Conservation (phyloP, 2,329 filamentous ascomycete genomes). For the Neopestalotiopsis clavispora region DNA sequence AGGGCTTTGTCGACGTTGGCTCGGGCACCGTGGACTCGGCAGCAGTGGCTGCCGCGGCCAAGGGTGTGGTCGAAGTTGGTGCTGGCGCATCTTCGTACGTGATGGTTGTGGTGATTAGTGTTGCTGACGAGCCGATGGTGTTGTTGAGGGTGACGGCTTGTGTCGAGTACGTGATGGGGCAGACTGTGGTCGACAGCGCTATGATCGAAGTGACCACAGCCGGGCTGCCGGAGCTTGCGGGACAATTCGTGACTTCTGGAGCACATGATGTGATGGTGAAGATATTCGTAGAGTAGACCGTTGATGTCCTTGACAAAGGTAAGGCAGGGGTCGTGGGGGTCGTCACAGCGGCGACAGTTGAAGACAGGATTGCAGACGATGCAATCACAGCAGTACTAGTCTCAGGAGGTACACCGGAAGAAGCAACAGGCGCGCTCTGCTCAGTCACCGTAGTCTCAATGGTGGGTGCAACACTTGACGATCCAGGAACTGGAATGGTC, state of each 20-base stretch:
- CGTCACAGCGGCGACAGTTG: background rate
- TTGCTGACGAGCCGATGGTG: constrained; percentile 28
- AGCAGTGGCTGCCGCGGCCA: constrained; percentile 22
- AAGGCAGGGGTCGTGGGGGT: background rate
- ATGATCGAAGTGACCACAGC: constrained; percentile 32
- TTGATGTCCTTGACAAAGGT: constrained; percentile 34
- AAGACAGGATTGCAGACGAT: background rate
- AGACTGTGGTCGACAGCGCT: constrained; percentile 35
- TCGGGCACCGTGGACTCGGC: constrained; percentile 17
- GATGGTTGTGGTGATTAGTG: constrained; percentile 31
- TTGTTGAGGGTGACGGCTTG: constrained; percentile 30
- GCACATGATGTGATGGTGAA: constrained; percentile 35
- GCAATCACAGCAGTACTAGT: background rate
- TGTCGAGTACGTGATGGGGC: constrained; percentile 30
- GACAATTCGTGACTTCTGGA: constrained; percentile 31
- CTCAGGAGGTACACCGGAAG: background rate
- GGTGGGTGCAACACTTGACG: constrained; percentile 13
- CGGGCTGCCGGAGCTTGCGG: constrained; percentile 24
- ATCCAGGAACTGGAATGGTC: constrained; percentile 10
- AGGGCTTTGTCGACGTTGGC: constrained; percentile 21
- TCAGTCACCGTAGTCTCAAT: constrained; percentile 11
- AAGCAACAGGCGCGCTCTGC: background rate
- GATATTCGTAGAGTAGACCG: constrained; percentile 34
- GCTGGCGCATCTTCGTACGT: constrained; percentile 31
- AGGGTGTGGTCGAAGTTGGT: constrained; percentile 22